Evolutionary conservation across 202 grass and related monocot species (phyloP).

Genomic region (Hordeum pubiflorum): DNA sequence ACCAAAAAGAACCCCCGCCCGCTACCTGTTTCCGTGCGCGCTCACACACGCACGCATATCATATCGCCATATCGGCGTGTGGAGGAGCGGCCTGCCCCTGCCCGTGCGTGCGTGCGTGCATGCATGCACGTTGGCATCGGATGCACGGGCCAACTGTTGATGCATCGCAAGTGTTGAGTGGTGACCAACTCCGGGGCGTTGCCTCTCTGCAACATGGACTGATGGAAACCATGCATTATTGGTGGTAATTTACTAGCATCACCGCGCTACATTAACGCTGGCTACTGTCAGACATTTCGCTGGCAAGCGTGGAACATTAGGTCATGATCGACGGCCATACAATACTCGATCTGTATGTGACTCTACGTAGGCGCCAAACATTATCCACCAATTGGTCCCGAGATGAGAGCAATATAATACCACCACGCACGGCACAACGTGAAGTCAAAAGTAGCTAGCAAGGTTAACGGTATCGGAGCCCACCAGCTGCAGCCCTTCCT

Average conservation of each 20-base stretch:
- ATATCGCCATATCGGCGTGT: background rate
- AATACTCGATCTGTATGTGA: background rate
- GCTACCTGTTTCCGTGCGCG: background rate
- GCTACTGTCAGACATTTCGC: conserved; percentile 16
- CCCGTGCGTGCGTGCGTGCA: no score
- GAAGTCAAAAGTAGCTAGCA: background rate
- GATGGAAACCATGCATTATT: background rate
- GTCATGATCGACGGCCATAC: background rate
- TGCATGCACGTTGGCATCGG: no score
- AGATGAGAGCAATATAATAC: background rate
- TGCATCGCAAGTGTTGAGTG: background rate
- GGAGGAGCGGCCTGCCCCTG: background rate
- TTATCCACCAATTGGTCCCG: background rate
- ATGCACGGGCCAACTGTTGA: background rate
- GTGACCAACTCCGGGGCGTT: no score
- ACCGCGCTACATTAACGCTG: background rate
- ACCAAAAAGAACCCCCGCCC: no score
- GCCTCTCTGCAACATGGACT: no score
- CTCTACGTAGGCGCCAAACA: background rate
- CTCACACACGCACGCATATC: background rate
- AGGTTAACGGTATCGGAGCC: background rate
- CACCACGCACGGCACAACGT: background rate
- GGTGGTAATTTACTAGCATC: background rate
- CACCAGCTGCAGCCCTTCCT: background rate
- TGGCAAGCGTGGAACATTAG: background rate